Percentiles rank a stretch among this genome's conserved stretches.
Conservation (phyloP, 495 filamentous ascomycete genomes). For the Penicillium riverlandense region DNA sequence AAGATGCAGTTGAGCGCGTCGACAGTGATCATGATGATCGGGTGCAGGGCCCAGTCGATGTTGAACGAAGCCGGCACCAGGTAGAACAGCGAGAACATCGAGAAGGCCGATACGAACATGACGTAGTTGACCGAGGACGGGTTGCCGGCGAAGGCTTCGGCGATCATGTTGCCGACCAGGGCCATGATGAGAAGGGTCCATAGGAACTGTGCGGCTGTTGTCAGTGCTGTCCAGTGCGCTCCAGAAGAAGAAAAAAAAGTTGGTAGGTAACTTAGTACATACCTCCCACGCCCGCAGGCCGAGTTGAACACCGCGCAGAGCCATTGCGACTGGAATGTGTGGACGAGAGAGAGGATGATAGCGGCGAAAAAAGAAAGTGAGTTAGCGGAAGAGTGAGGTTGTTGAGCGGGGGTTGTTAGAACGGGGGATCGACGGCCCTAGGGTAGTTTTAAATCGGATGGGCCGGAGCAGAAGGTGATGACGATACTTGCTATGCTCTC, state of each 20-base stretch:
- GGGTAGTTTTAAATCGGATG: slow-evolving; percentile 24
- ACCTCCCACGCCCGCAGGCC: slow-evolving; percentile 36
- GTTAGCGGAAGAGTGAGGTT: too few relatives aligned
- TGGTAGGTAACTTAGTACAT: slow-evolving; percentile 1
- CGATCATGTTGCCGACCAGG: slow-evolving; percentile 63
- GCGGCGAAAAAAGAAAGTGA: too few relatives aligned
- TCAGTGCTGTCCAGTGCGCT: background rate
- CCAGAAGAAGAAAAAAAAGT: background rate
- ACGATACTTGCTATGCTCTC: slow-evolving; percentile 18
- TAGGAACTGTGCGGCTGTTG: slow-evolving; percentile 42
- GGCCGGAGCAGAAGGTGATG: slow-evolving; percentile 23
- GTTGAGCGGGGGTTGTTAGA: too few relatives aligned
- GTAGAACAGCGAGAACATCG: slow-evolving; percentile 57
- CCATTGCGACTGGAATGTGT: slow-evolving; percentile 14
- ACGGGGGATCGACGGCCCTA: background rate
- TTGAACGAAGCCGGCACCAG: slow-evolving; percentile 48
- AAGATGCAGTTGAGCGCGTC: slow-evolving; percentile 58
- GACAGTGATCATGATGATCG: slow-evolving; percentile 46
- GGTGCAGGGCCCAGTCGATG: slow-evolving; percentile 40
- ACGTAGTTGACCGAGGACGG: slow-evolving; percentile 51
- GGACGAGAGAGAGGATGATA: too few relatives aligned
- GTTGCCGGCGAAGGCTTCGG: slow-evolving; percentile 46
- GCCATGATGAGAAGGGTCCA: slow-evolving; percentile 62
- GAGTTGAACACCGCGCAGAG: slow-evolving; percentile 21
- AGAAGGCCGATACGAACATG: slow-evolving; percentile 61